A percentile compares a stretch with the other conserved stretches of the same genome.
phyloP scores from a whole-genome alignment of 2,329 filamentous ascomycete species.

The Clonostachys byssicola region DNA sequence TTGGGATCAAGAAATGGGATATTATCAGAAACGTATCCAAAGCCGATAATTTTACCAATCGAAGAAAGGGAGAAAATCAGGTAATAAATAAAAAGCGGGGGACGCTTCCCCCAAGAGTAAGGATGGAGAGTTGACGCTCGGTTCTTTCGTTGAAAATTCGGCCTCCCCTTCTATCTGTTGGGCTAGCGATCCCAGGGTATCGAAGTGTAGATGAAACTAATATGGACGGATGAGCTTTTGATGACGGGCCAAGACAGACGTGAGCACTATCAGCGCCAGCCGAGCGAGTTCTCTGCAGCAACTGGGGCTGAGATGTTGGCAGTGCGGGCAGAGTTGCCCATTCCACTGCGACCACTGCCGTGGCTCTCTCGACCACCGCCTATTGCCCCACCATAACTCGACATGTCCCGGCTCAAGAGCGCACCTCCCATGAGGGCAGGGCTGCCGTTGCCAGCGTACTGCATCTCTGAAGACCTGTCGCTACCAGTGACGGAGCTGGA shows the following conservation, averaged over 20 bases:
- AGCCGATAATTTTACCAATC: too few species aligned
- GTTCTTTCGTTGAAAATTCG: too few species aligned
- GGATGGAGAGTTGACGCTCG: too few species aligned
- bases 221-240: constrained; percentile 2
- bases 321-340: constrained; percentile 49
- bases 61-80: too few species aligned
- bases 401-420: constrained; percentile 51
- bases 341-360: constrained; percentile 62
- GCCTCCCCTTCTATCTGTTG: too few species aligned
- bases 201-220: constrained; percentile 3
- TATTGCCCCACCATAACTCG: constrained; percentile 45
- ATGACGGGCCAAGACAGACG: background rate
- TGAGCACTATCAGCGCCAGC: constrained; percentile 70
- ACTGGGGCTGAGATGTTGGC: constrained; percentile 82
- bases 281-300: constrained; percentile 89
- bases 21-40: too few species aligned
- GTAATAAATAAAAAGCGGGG: too few species aligned
- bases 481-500: constrained; percentile 65
- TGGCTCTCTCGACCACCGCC: constrained; percentile 53
- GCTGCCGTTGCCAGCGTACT: constrained; percentile 42
- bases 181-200: constrained; percentile 2
- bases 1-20: too few species aligned
- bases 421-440: constrained; percentile 69
- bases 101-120: too few species aligned
- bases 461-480: constrained; percentile 45